These are phyloP conservation scores for Backusella circina DNA, from an alignment of 192 early-diverging fungal species.

Conservation along the genomic window DNA sequence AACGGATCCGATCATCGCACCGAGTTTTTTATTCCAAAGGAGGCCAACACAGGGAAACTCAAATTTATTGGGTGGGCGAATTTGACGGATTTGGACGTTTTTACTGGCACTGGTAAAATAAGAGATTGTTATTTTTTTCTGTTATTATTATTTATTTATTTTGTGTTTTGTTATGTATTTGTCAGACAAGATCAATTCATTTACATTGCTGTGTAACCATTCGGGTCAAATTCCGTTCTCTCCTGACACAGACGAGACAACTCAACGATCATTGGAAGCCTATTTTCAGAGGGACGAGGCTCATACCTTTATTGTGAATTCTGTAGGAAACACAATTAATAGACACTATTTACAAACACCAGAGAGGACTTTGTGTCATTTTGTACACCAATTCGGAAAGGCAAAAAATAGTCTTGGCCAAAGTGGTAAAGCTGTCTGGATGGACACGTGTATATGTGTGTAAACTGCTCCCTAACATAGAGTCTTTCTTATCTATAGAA, in stretches of 20 bases:
- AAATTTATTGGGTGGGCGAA: constrained; percentile 31
- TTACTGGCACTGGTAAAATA: constrained; percentile 17
- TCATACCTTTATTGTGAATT: neutral
- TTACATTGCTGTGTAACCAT: constrained; percentile 14
- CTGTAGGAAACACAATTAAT: neutral
- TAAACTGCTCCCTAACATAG: too few relatives aligned
- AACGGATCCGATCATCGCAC: neutral
- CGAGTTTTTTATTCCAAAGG: constrained; percentile 13
- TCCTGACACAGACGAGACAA: constrained; percentile 11
- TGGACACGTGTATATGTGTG: too few relatives aligned
- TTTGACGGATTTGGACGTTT: constrained; percentile 22
- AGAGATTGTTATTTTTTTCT: neutral
- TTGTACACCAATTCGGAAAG: constrained; percentile 23
- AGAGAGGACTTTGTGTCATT: neutral
- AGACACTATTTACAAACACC: neutral
- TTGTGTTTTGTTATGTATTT: neutral
- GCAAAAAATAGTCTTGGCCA: constrained; percentile 3
- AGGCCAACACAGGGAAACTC: constrained; percentile 13
- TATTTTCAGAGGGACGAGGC: constrained; percentile 4
- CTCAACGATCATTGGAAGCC: constrained; percentile 3
- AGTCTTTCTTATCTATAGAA: neutral
- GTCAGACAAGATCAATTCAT: constrained; percentile 13
- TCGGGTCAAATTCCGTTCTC: neutral
- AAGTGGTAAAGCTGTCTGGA: neutral
- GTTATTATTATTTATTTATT: neutral